Base-by-base conservation (phyloP, 2,329 filamentous ascomycete species). In the Verticillium nubilum region DNA sequence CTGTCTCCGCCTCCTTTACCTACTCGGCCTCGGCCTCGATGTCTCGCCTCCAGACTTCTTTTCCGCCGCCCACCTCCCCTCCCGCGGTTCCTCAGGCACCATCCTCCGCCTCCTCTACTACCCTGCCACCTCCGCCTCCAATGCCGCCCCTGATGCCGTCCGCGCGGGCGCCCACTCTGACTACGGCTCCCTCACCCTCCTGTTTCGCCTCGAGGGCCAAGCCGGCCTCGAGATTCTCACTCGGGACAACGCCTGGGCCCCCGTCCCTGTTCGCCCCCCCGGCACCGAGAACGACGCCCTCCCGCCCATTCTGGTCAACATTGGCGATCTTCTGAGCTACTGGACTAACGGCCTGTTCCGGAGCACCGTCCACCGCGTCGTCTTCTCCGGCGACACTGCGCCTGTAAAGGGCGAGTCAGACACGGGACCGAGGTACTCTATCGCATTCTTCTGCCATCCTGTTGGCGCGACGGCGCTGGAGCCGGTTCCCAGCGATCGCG, bases 141-240 rank as follows among this genome's bases (percentile, higher is more conserved):
- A 71, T 12, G 73, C 86, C 66, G 66, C 79, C 33, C 57, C 68
- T 62, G 68, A 77, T 58, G 90, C 94, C 68, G 85, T 97, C 62
- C 88, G 94, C 28, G 94, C 94, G 6, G 95, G 94, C 60, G 92
- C 94, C 0, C 94, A 98, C 73, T 94, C 90, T 4, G 93, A 97
- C 76, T 97, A 97, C 74, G 86, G 86, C 59, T 85, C 81, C 61
- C 74, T 88, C 60, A 88, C 86, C 1, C 77, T 88, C n/a, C 83
- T 98, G 12, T 98, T 99, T 79, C 92, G 95, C 65, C 84, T 93
- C 2, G 85, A 85, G 1, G 90, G 90, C 1, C 92, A 97, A 68
- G 88, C 92, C 0, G 95, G 95, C 0, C 80, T 99, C 1, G 92
- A 98, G 73, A 88, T 98, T 62, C 81, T 88, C 6, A 88, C 86